Base-by-base conservation (phyloP, 768 basidiomycete genomes). In the Cubamyces lactineus region DNA sequence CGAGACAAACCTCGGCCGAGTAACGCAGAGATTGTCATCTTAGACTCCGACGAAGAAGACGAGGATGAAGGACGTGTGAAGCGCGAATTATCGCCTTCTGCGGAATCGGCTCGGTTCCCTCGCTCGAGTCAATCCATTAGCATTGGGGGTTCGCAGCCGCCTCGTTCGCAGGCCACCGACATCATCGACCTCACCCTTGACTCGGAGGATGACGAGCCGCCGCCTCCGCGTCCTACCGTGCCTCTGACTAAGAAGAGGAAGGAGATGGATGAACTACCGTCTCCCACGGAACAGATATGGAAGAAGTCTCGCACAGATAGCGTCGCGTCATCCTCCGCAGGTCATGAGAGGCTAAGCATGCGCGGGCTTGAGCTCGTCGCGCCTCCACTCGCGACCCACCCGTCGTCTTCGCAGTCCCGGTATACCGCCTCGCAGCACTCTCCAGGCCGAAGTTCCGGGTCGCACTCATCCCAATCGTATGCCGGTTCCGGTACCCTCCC, bases 131-230 rank as follows among this genome's bases (percentile, higher is more conserved):
- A 56, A 46, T 54, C 60, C 26, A 40, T 53, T 17, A 53, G 53
- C 30, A 28, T 57, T 49, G 57, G 55, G 13, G 38, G 48, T n/a
- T 64, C 64, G 15, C 62, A 61, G 48, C 71, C 68, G 17, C 54
- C 70, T 24, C 53, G 67, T 3, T 75, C 74, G 55, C 75, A 73
- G 61, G 73, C 74, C 53, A 75, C 77, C 13, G 81, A 84, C 65
- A 86, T 96, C 46, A 95, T 96, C 65, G 94, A 96, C 71, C 76
- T 96, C 61, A 95, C 94, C 3, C 76, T 87, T 62, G 91, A 92
- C 69, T 85, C 86, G 23, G 89, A 92, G 59, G 89, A 91, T 13
- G 93, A 94, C 21, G 83, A 80, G 19, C 56, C 56, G 28, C 63
- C 73, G 19, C 56, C 59, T 9, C 43, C 54, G 40, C 50, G 61